Evolutionary conservation across 2,329 filamentous ascomycete species (phyloP).

Genomic region (Pyrenophora seminiperda): DNA sequence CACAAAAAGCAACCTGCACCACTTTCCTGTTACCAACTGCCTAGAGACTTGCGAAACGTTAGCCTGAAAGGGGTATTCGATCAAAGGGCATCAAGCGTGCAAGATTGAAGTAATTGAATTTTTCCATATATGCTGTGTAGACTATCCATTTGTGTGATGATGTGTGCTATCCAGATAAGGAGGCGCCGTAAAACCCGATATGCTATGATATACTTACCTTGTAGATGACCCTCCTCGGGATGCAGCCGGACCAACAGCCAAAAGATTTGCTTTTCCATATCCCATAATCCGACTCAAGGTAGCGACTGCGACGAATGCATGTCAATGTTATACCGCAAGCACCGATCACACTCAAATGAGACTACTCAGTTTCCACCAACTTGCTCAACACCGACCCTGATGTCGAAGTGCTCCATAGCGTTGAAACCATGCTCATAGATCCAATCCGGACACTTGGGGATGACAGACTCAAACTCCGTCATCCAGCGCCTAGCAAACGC

Average conservation of each 20-base stretch:
- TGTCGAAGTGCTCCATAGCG: conserved; percentile 34
- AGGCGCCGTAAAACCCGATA: not conserved
- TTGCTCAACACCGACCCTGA: conserved; percentile 32
- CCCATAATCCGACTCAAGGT: not conserved
- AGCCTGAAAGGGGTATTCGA: too few relatives aligned
- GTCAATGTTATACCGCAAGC: not conserved
- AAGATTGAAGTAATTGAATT: not conserved
- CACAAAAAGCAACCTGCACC: too few relatives aligned
- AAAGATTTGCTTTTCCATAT: not conserved
- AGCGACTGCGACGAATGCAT: not conserved
- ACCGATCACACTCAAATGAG: not conserved
- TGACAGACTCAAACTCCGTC: conserved; percentile 11
- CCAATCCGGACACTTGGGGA: conserved; percentile 24
- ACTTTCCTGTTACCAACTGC: too few relatives aligned
- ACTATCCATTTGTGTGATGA: not conserved
- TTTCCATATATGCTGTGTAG: not conserved
- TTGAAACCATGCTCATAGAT: conserved; percentile 28
- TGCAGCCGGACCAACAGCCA: not conserved
- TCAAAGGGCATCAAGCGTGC: too few relatives aligned
- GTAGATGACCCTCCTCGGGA: not conserved
- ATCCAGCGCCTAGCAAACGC: conserved; percentile 33
- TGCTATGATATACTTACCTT: conserved; percentile 3
- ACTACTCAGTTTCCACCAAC: not conserved
- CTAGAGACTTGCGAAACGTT: too few relatives aligned
- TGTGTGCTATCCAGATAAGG: too few relatives aligned